Conservation (phyloP, 139 green algal species). For the Ettlia oleoabundans region DNA sequence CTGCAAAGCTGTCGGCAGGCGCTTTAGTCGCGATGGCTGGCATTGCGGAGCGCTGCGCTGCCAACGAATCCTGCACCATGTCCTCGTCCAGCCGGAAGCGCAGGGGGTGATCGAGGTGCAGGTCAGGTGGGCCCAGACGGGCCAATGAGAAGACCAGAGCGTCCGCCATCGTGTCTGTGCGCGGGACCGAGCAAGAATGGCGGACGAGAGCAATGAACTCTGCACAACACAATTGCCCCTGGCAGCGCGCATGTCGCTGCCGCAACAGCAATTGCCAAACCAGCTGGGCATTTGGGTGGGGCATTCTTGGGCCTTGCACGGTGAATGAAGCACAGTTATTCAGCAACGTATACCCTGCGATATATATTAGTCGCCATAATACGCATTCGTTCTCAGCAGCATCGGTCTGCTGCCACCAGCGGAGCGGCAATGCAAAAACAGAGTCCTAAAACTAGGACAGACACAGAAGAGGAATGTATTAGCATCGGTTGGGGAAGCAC, state of each 20-base stretch:
- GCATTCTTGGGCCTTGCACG: too few relatives aligned
- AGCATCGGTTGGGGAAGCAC: neutral
- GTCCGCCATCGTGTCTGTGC: neutral
- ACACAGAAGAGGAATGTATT: neutral
- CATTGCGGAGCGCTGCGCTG: neutral
- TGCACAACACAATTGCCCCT: neutral
- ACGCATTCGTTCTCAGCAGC: too few relatives aligned
- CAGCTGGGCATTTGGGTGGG: too few relatives aligned
- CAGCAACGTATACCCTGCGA: too few relatives aligned
- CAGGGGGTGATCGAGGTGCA: neutral
- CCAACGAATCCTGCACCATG: neutral
- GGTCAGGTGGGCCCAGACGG: neutral
- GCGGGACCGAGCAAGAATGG: neutral
- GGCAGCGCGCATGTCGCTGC: too few relatives aligned
- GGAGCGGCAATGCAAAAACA: neutral
- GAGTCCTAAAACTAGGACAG: neutral
- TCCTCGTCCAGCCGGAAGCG: neutral
- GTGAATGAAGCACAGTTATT: too few relatives aligned
- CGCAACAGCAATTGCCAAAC: too few relatives aligned
- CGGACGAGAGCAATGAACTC: neutral
- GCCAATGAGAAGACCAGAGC: neutral
- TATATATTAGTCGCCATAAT: too few relatives aligned
- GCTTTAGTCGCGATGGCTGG: neutral
- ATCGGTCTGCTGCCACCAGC: too few relatives aligned
- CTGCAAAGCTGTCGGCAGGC: neutral